Evolutionary conservation across 2,329 filamentous ascomycete species (phyloP).

Genomic region (Botrytis galanthina): DNA sequence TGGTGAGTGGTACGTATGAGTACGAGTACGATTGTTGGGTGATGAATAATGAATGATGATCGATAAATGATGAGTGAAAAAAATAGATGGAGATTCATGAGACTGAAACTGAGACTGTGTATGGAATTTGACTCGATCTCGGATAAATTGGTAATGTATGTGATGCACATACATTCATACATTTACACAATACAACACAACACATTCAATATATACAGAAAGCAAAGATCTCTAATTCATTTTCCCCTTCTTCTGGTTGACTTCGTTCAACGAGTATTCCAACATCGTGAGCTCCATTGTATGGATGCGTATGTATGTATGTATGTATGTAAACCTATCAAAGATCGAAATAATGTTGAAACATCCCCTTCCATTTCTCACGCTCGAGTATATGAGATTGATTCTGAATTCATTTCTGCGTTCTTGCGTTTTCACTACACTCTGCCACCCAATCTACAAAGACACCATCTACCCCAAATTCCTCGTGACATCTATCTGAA

Average conservation of each 20-base stretch:
- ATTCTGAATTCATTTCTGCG: neutral
- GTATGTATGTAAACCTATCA: neutral
- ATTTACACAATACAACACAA: neutral
- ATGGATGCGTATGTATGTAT: neutral
- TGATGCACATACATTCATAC: no score
- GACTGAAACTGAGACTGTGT: neutral
- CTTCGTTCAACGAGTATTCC: neutral
- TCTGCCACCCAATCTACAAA: neutral
- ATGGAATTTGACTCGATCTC: neutral
- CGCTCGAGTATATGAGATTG: neutral
- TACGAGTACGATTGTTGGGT: neutral
- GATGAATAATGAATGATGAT: neutral
- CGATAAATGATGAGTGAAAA: no score
- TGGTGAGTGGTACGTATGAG: neutral
- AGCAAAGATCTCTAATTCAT: no score
- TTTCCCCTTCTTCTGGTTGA: neutral
- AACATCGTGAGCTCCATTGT: no score
- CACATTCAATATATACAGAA: no score
- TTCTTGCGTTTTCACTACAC: rapidly evolving
- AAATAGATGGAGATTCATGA: neutral
- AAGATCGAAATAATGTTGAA: neutral
- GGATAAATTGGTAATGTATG: neutral
- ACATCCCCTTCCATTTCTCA: neutral
- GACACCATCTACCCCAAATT: neutral
- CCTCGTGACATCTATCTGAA: neutral